Evolutionary conservation across 371 early-diverging fungal genomes (phyloP).

Genomic region (Haplosporangium sp.): DNA sequence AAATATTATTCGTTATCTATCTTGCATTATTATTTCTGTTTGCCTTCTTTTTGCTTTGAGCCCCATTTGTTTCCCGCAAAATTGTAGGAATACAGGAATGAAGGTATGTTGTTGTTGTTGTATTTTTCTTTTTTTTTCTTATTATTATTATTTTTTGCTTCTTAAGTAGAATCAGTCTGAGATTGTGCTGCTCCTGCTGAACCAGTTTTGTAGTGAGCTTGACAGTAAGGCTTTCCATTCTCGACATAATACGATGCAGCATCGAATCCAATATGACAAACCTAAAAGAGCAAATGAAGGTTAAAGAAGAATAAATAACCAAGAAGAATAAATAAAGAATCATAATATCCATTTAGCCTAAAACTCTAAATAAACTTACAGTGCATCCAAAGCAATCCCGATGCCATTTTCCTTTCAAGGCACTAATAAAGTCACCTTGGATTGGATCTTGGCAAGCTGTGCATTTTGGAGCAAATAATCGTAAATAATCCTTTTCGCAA

Average conservation of each 20-base stretch:
- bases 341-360: too few species aligned
- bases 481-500: constrained; percentile 78
- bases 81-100: too few species aligned
- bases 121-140: too few species aligned
- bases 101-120: too few species aligned
- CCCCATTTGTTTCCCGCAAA: too few species aligned
- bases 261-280: constrained; percentile 66
- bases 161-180: background rate
- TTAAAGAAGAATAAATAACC: constrained; percentile 4
- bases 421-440: constrained; percentile 68
- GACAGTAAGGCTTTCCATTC: constrained; percentile 72
- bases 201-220: constrained; percentile 64
- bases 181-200: constrained; percentile 10
- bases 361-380: constrained; percentile 55
- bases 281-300: constrained; percentile 37
- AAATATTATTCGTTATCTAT: too few species aligned
- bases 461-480: constrained; percentile 73
- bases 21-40: too few species aligned
- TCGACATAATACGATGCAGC: constrained; percentile 61
- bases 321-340: background rate
- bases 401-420: constrained; percentile 77
- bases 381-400: constrained; percentile 79
- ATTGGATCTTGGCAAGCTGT: constrained; percentile 71
- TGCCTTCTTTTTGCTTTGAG: too few species aligned
- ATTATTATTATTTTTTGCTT: background rate